Evolutionary conservation across 1,284 basidiomycete genomes (phyloP), one percentile per base, ranked within the genome.

Genomic region (Cryptococcus maquisensis): DNA sequence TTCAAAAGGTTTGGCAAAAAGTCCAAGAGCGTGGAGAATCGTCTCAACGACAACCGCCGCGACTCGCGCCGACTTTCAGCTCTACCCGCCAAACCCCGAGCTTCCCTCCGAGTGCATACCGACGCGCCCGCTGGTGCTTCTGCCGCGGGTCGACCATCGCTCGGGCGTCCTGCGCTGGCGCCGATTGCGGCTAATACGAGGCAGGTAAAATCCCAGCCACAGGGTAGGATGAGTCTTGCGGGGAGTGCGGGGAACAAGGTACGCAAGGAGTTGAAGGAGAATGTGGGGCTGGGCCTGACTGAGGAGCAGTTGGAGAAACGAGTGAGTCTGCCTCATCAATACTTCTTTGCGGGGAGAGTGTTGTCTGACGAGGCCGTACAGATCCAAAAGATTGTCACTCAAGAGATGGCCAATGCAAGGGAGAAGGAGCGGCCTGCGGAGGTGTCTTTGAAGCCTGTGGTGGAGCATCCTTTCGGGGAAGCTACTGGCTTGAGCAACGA

Each of bases 341-440:
- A 16, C 15, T 15, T 40, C 16, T 16, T n/a, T n/a, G n/a, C n/a
- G n/a, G n/a, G n/a, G n/a, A n/a, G n/a, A n/a, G n/a, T n/a, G n/a
- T n/a, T n/a, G n/a, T n/a, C 39, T 23, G 23, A 32, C 20, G 20
- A 45, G 10, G 13, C 15, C 6, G 3, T 21, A n/a, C n/a, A 54
- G 57, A 59, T 55, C n/a, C 57, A 59, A 21, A 52, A 52, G 43
- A 52, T 59, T 38, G 57, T 59, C 7, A 36, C 32, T 18, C 43
- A 59, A 26, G 48, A 54, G 28, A 54, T 57, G 24, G 52, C 47
- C 6, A 21, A 18, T 2, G 36, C 41, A 21, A 41, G 36, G 28
- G 53, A 49, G 42, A 36, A 23, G 24, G 28, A 26, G 36, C 20
- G 36, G 7, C 37, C 23, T 12, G 24, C 15, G 20, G 35, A 24